Conservation (phyloP, 148 eudicot species). For the Salicornia ramosissima region DNA sequence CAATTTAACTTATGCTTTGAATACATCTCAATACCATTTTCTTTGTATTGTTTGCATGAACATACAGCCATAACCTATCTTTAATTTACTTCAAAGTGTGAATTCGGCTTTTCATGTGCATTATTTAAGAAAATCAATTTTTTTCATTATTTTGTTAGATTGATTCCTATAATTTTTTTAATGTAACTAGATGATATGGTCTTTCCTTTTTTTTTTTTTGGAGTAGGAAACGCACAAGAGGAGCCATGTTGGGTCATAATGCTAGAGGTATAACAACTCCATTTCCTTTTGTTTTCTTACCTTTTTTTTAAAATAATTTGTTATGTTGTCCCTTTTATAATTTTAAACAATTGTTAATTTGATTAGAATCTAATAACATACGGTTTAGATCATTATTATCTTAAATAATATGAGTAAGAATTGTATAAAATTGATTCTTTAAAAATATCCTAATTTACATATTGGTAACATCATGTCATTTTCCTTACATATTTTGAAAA, state of each 20-base stretch:
- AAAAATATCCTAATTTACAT: no score
- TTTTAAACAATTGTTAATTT: no score
- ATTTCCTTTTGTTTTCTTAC: not conserved
- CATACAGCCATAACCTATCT: not conserved
- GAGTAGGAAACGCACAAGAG: constrained; percentile 53
- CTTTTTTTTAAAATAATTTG: not conserved
- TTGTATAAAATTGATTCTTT: no score
- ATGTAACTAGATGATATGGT: not conserved
- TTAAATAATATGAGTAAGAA: no score
- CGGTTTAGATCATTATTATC: no score
- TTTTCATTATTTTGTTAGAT: no score
- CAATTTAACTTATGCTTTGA: not conserved
- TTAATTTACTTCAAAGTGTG: constrained; percentile 5
- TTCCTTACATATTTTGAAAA: no score
- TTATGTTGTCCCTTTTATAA: not conserved
- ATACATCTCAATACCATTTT: not conserved
- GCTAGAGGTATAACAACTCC: constrained; percentile 64
- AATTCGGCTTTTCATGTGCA: no score
- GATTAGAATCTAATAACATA: no score
- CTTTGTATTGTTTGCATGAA: not conserved
- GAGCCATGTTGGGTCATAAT: constrained; percentile 98
- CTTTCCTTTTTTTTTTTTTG: constrained; percentile 15
- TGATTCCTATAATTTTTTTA: no score
- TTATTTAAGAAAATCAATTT: not conserved
- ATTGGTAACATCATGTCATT: no score